Evolutionary conservation across 208 protist genomes (phyloP).

Genomic region (Trypanosomatidae sp.): DNA sequence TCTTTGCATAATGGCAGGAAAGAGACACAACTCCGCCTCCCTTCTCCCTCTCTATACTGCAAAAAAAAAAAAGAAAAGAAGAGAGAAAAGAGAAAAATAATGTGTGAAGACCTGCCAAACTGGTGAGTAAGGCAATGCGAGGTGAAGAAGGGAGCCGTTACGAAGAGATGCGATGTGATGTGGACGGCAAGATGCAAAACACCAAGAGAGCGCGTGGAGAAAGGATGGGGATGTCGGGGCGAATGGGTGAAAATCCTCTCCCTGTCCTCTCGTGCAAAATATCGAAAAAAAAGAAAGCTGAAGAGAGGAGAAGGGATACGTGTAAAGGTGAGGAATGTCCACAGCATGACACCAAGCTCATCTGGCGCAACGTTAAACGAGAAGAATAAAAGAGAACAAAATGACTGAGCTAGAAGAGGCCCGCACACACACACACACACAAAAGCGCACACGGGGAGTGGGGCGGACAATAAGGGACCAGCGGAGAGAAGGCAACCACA

Average conservation of each 20-base stretch:
- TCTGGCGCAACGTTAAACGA: not conserved
- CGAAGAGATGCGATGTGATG: not conserved
- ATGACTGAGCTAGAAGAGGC: not conserved
- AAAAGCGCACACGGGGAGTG: not conserved
- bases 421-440: not conserved
- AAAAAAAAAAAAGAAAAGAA: slow-evolving; percentile 5
- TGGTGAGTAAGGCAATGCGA: not conserved
- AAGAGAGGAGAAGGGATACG: not conserved
- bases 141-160: not conserved
- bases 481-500: not conserved
- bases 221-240: not conserved
- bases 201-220: not conserved
- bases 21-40: not conserved
- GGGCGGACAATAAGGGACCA: not conserved
- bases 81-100: not conserved
- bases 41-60: not conserved
- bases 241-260: not conserved
- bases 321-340: not conserved
- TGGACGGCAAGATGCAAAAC: not conserved
- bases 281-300: not conserved
- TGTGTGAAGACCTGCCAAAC: not conserved
- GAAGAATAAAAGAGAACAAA: not conserved
- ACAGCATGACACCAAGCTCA: not conserved
- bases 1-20: not conserved
- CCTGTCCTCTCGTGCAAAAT: not conserved